Conservation (phyloP, 306 rosid genomes). For the Alnus glutinosa region DNA sequence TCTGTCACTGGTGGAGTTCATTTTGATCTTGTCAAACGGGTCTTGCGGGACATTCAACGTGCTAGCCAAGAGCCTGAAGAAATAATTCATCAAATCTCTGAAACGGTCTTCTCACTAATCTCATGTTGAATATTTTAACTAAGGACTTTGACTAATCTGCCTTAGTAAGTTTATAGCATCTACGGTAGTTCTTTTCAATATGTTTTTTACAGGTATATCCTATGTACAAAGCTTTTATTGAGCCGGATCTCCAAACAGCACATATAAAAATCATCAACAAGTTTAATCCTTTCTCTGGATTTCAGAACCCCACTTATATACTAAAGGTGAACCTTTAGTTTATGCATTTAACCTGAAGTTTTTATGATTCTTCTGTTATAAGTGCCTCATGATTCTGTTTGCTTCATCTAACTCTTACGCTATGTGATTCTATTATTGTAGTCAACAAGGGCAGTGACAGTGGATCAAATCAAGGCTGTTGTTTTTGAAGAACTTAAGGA, state of each 20-base stretch:
- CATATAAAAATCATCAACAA: conserved; percentile 90
- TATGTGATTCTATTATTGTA: conserved; percentile 31
- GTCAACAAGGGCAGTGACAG: conserved; percentile 79
- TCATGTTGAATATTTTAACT: conserved; percentile 30
- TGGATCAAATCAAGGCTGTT: conserved; percentile 79
- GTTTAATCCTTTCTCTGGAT: conserved; percentile 94
- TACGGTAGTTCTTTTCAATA: conserved; percentile 23
- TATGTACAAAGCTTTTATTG: conserved; percentile 98
- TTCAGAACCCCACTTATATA: conserved; percentile 92
- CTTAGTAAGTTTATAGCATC: conserved; percentile 16
- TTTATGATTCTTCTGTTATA: conserved; percentile 14
- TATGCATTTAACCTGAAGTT: not conserved
- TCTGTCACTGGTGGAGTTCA: conserved; percentile 98
- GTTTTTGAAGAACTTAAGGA: conserved; percentile 71
- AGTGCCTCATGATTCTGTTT: conserved; percentile 12
- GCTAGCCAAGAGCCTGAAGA: conserved; percentile 99
- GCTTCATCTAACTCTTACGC: conserved; percentile 13
- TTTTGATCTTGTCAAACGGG: conserved; percentile 97
- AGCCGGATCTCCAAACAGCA: conserved; percentile 98
- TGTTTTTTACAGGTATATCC: conserved; percentile 76
- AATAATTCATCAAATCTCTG: conserved; percentile 95
- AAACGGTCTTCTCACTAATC: conserved; percentile 74
- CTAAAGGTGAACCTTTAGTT: conserved; percentile 57
- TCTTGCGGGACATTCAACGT: conserved; percentile 93
- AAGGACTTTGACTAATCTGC: conserved; percentile 20